Base-by-base conservation (phyloP, 106 monocot species). In the Ottelia alismoides region DNA sequence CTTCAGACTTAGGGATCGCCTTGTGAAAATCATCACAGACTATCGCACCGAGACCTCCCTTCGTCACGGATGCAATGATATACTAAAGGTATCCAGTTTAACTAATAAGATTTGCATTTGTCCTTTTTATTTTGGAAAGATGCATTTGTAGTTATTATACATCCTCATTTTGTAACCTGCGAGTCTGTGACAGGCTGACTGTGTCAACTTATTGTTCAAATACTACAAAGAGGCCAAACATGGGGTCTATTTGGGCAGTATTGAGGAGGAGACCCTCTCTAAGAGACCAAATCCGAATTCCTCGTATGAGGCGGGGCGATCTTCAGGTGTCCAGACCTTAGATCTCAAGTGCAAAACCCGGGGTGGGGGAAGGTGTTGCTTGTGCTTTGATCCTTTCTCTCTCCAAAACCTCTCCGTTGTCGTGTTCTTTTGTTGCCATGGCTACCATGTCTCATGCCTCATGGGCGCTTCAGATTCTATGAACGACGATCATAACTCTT, bases 21-120 rank as follows among this genome's bases (percentile, higher is more conserved):
- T 98, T 19, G 85, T 98, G 24, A 98, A 90, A 72, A 98, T 98
- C 60, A 69, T 98, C 52, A 98, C 98, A 1, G 90, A 86, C 61
- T 98, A 98, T 53, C 78, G 90, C 49, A 90, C 98, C 27, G 98
- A 98, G 80, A 90, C 89, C 25, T 98, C 98, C 50, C 72, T 98
- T 3, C 56, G 98, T 40, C 76, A 86, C 52, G 98, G 98, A 65
- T 98, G 98, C 58, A 98, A 90, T 63, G 79, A 85, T 62, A 98
- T 90, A 30, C 89, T 90, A 18, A 90, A 90, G 98, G 98, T 98
- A 18, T n/a, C n/a, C n/a, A n/a, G n/a, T n/a, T n/a, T n/a, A n/a
- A n/a, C n/a, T n/a, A n/a, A n/a, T n/a, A n/a, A n/a, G n/a, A n/a
- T n/a, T n/a, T n/a, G n/a, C n/a, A n/a, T n/a, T n/a, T n/a, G n/a